Percentiles rank a stretch among this genome's conserved stretches.
Evolutionary conservation across 805 yeast species (phyloP).

Genomic region (Saturnispora sanitii): DNA sequence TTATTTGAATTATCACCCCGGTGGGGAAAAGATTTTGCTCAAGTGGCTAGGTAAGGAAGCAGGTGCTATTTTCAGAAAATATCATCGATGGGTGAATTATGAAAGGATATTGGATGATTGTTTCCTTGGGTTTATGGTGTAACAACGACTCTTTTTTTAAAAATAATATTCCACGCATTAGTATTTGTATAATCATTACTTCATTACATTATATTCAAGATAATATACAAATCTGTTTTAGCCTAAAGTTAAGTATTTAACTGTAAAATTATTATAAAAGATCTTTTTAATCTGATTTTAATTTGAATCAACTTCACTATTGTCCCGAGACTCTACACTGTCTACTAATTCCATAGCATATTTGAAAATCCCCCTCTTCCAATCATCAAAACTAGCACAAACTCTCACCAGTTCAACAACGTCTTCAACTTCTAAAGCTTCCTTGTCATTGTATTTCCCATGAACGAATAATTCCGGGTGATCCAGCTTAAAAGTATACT

Average conservation of each 20-base stretch:
- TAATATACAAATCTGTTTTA: background rate
- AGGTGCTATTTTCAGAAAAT: conserved; percentile 62
- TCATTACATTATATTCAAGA: background rate
- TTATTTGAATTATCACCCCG: conserved; percentile 84
- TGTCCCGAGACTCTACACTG: conserved; percentile 6
- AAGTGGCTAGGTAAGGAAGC: conserved; percentile 80
- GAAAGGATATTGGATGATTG: conserved; percentile 76
- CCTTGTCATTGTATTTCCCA: conserved; percentile 3
- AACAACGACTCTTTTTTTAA: background rate
- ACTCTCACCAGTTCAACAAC: conserved; percentile 20
- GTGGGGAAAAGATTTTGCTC: conserved; percentile 74
- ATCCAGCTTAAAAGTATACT: conserved; percentile 19
- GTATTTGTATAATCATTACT: background rate
- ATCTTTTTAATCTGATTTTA: no score
- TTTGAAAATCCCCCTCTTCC: conserved; percentile 16
- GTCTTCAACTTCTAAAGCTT: conserved; percentile 12
- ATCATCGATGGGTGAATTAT: conserved; percentile 65
- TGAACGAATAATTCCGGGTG: conserved; percentile 12
- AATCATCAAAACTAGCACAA: conserved; percentile 21
- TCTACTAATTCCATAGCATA: conserved; percentile 15
- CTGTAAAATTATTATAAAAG: no score
- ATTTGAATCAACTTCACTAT: conserved; percentile 3
- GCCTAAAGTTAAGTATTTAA: background rate
- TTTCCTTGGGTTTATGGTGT: conserved; percentile 51
- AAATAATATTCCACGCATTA: background rate